A percentile compares a stretch with the other conserved stretches of the same genome.
phyloP scores from a whole-genome alignment of 176 grass and related monocot species.

The Oropetium thomaeum region DNA sequence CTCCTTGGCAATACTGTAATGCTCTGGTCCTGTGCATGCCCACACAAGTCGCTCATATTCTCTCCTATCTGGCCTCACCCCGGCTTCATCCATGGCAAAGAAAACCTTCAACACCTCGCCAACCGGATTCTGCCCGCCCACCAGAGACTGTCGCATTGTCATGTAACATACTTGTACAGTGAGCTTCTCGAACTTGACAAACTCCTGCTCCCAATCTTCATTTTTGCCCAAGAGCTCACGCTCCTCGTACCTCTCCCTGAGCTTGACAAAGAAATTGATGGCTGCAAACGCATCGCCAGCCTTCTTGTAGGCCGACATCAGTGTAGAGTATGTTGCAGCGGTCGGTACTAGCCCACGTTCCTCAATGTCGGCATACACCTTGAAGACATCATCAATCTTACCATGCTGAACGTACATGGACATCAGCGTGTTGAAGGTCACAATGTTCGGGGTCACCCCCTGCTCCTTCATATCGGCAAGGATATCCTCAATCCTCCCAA shows the following conservation, averaged over 20 bases:
- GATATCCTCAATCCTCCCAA: slow-evolving; percentile 39
- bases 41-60: slow-evolving; percentile 69
- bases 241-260: slow-evolving; percentile 54
- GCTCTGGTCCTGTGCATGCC: slow-evolving; percentile 67
- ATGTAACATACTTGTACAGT: slow-evolving; percentile 42
- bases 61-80: slow-evolving; percentile 22
- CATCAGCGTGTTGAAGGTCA: slow-evolving; percentile 81
- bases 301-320: slow-evolving; percentile 76
- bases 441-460: slow-evolving; percentile 53
- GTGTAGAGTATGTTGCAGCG: slow-evolving; percentile 53
- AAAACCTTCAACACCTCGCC: slow-evolving; percentile 61
- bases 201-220: slow-evolving; percentile 60
- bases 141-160: slow-evolving; percentile 57
- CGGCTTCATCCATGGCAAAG: slow-evolving; percentile 54
- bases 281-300: slow-evolving; percentile 49
- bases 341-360: slow-evolving; percentile 54
- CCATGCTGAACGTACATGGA: slow-evolving; percentile 66
- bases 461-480: slow-evolving; percentile 70
- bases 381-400: slow-evolving; percentile 45
- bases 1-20: slow-evolving; percentile 74
- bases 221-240: slow-evolving; percentile 44
- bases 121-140: slow-evolving; percentile 39
- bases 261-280: slow-evolving; percentile 48
- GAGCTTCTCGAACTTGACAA: slow-evolving; percentile 63
- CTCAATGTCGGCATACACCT: slow-evolving; percentile 48